Evolutionary conservation across 805 yeast species (phyloP).

Genomic region (Peterozyma toletana): DNA sequence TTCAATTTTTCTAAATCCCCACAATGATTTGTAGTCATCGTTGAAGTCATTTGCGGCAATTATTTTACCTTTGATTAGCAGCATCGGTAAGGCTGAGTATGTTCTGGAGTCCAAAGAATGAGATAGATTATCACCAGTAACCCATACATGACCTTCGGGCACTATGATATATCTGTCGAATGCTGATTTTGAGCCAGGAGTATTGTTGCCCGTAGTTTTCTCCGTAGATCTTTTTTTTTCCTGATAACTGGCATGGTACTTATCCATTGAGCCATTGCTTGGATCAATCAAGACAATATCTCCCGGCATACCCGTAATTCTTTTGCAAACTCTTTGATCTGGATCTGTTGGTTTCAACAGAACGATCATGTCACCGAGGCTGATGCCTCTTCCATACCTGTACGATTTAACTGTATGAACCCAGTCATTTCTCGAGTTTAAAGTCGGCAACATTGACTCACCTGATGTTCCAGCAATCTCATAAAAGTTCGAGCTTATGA

Average conservation of each 20-base stretch:
- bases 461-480: constrained; percentile 83
- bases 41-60: constrained; percentile 58
- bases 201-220: not conserved
- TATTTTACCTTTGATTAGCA: constrained; percentile 78
- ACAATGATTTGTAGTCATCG: constrained; percentile 31
- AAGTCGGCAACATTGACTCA: constrained; percentile 92
- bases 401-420: constrained; percentile 67
- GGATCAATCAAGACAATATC: constrained; percentile 82
- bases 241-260: constrained; percentile 7
- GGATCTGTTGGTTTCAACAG: constrained; percentile 90
- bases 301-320: constrained; percentile 96
- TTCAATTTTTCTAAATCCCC: constrained; percentile 48
- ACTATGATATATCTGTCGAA: constrained; percentile 59
- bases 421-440: constrained; percentile 66
- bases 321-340: constrained; percentile 76
- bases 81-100: constrained; percentile 88
- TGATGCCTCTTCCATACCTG: constrained; percentile 55
- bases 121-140: constrained; percentile 89
- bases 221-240: not conserved
- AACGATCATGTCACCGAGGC: constrained; percentile 82
- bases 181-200: constrained; percentile 12
- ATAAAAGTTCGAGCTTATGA: constrained; percentile 57
- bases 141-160: constrained; percentile 96
- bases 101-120: constrained; percentile 86
- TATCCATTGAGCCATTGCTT: constrained; percentile 42